Conservation (phyloP, 768 basidiomycete genomes). For the Scleroderma bovista region DNA sequence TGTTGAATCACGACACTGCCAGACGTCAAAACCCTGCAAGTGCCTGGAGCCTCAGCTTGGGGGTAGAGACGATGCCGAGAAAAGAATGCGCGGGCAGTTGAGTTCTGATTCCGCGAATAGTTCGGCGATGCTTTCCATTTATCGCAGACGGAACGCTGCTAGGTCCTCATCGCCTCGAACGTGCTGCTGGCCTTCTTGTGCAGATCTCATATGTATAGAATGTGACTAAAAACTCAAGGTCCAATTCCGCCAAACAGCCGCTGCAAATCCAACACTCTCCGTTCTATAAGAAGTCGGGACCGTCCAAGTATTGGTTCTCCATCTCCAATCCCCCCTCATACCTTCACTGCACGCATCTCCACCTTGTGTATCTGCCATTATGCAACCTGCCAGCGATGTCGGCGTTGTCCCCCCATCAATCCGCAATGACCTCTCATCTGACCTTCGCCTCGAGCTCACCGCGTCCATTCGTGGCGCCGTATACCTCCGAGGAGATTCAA, state of each 20-base stretch:
- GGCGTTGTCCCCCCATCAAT: background rate
- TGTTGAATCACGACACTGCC: too few species aligned
- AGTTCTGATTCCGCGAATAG: background rate
- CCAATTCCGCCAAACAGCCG: background rate
- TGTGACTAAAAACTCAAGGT: background rate
- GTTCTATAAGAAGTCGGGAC: background rate
- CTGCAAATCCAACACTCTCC: background rate
- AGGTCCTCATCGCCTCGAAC: background rate
- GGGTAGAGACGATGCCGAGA: too few species aligned
- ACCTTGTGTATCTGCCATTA: slow-evolving; percentile 5
- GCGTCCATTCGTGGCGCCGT: slow-evolving; percentile 43
- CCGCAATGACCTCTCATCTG: slow-evolving; percentile 8
- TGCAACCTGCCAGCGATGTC: slow-evolving; percentile 5
- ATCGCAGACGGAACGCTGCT: background rate
- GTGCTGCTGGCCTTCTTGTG: background rate
- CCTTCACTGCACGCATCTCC: background rate
- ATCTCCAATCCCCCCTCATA: slow-evolving; percentile 6
- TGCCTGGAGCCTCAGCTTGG: too few species aligned
- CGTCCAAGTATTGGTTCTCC: background rate
- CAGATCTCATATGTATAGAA: background rate
- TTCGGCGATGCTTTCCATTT: background rate
- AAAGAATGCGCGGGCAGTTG: background rate
- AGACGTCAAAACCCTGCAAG: too few species aligned
- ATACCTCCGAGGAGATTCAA: slow-evolving; percentile 37
- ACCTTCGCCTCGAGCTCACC: slow-evolving; percentile 42